Percentiles rank a stretch among this genome's conserved stretches.
phyloP scores from a whole-genome alignment of 169 alveolate genomes.

The Amoebophrya sp. region DNA sequence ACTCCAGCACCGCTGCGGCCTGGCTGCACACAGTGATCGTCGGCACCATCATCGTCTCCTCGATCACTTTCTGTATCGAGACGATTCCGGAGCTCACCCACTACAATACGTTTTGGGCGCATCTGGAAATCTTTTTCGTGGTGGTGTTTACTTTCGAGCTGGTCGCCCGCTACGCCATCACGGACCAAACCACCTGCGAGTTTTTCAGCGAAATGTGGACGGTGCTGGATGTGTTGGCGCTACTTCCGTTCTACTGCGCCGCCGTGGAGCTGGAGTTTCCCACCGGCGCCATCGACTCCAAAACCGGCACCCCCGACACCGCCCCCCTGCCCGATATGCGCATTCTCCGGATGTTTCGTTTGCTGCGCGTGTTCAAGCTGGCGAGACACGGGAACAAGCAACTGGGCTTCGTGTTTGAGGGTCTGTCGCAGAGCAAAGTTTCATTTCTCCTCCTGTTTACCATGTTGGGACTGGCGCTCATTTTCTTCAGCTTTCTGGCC shows the following conservation, averaged over 20 bases:
- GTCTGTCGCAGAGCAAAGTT: not conserved
- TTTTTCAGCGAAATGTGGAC: not conserved
- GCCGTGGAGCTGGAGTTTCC: not conserved
- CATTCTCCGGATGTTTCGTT: not conserved
- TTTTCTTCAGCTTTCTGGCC: not conserved
- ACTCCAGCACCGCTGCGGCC: not conserved
- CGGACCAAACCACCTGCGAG: not conserved
- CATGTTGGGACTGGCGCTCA: not conserved
- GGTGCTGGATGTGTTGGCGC: not conserved
- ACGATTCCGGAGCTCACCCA: not conserved
- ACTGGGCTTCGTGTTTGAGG: not conserved
- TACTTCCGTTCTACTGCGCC: not conserved
- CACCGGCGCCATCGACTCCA: not conserved
- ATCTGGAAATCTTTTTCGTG: not conserved
- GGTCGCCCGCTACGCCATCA: no score
- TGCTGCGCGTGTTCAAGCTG: not conserved
- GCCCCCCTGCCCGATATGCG: constrained; percentile 8
- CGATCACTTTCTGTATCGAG: not conserved
- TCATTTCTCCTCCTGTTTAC: not conserved
- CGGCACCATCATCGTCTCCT: not conserved
- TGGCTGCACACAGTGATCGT: not conserved
- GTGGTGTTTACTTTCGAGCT: not conserved
- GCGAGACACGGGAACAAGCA: not conserved
- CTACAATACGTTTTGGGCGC: not conserved
- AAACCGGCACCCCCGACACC: not conserved